A percentile compares a stretch with the other conserved stretches of the same genome.
Conservation (phyloP, 257 asterid species). For the Nicotiana paniculata region DNA sequence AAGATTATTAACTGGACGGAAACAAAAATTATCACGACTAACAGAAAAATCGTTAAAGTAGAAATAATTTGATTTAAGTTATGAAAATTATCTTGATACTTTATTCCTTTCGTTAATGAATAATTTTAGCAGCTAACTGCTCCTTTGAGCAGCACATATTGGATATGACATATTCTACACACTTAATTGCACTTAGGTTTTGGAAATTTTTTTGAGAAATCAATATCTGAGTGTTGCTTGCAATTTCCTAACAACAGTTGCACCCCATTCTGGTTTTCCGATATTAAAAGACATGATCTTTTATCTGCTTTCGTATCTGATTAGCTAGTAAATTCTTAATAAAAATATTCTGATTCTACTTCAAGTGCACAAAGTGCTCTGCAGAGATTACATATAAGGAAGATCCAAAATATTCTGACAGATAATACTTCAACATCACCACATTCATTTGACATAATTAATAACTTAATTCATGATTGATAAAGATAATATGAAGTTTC, state of each 20-base stretch:
- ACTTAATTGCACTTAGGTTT: not conserved
- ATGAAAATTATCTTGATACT: not conserved
- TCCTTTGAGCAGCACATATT: not conserved
- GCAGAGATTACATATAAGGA: no score
- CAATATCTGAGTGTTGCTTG: not conserved
- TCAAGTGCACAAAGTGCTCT: no score
- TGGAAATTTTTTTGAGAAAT: not conserved
- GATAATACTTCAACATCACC: no score
- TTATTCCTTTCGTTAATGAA: not conserved
- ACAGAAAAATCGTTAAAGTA: not conserved
- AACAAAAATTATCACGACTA: not conserved
- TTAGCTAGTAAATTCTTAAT: not conserved
- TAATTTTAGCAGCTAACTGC: not conserved
- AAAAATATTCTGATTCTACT: not conserved
- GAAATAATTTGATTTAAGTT: not conserved
- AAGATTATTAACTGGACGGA: not conserved
- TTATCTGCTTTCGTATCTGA: not conserved
- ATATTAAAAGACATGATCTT: not conserved
- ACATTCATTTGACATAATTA: no score
- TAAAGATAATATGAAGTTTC: no score
- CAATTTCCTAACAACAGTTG: not conserved
- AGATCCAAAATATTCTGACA: no score
- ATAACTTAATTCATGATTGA: no score
- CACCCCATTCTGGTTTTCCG: not conserved
- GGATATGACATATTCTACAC: not conserved